Conservation (phyloP, 2,329 filamentous ascomycete species). For the Calonectria leucothoes region DNA sequence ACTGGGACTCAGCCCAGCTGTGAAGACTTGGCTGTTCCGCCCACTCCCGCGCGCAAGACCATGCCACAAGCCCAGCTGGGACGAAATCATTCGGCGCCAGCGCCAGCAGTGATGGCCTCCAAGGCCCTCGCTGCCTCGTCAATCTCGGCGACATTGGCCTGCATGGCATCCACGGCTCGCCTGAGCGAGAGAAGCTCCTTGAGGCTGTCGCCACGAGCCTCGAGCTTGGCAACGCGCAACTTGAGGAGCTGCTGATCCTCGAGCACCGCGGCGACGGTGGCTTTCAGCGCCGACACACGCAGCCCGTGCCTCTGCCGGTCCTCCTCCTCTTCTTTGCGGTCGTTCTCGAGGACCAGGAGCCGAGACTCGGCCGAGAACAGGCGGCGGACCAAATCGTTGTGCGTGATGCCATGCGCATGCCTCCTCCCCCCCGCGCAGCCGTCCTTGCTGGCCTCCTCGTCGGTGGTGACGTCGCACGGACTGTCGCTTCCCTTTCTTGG, state of each 20-base stretch:
- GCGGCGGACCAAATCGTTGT: not conserved
- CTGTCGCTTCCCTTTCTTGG: not conserved
- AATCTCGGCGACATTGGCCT: not conserved
- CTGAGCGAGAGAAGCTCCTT: not conserved
- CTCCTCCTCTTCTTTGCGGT: not conserved
- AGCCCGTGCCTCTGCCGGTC: not conserved
- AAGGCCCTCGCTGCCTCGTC: not conserved
- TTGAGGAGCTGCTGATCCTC: not conserved
- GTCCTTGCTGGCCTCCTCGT: not conserved
- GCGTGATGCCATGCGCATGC: not conserved
- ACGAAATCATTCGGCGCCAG: not conserved
- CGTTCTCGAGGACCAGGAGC: not conserved
- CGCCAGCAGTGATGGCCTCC: not conserved
- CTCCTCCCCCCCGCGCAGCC: not conserved
- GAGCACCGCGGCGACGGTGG: not conserved
- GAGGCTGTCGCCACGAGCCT: no score
- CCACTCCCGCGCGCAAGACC: not conserved
- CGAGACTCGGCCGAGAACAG: not conserved
- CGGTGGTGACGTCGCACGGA: not conserved
- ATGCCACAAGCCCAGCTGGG: not conserved
- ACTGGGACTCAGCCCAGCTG: not conserved
- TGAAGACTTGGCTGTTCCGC: no score
- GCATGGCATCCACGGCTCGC: not conserved
- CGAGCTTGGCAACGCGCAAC: not conserved
- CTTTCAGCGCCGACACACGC: not conserved